Conservation (phyloP, 2,329 filamentous ascomycete genomes). For the Nemania diffusa region DNA sequence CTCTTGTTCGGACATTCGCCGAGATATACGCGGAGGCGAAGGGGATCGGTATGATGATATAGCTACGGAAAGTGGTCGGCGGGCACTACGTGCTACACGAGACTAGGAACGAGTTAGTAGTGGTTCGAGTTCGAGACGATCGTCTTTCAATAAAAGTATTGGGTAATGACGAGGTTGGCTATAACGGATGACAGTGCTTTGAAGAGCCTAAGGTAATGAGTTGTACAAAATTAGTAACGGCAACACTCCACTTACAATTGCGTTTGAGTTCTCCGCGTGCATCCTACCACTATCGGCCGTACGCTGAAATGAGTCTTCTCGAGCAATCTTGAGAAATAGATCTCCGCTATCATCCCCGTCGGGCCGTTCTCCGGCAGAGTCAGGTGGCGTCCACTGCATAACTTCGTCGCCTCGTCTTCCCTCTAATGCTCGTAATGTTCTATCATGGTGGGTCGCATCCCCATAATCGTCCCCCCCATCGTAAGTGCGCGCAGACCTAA, state of each 20-base stretch:
- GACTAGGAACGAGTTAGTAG: constrained; percentile 53
- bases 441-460: constrained; percentile 60
- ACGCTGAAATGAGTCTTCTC: constrained; percentile 60
- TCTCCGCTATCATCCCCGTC: constrained; percentile 67
- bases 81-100: constrained; percentile 59
- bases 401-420: constrained; percentile 54
- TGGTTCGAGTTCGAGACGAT: background rate
- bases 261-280: constrained; percentile 52
- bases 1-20: constrained; percentile 68
- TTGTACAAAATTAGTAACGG: constrained; percentile 30
- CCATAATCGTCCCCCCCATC: constrained; percentile 57
- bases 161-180: background rate
- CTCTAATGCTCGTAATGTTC: constrained; percentile 63
- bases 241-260: constrained; percentile 57
- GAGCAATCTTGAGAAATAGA: constrained; percentile 68
- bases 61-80: constrained; percentile 64
- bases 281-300: constrained; percentile 50
- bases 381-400: constrained; percentile 54
- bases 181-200: background rate
- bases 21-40: constrained; percentile 62
- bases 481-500: constrained; percentile 55
- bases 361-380: constrained; percentile 51
- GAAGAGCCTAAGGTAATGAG: constrained; percentile 10
- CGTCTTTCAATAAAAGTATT: background rate
- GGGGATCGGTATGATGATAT: constrained; percentile 57